Base-by-base conservation (phyloP, 2,329 filamentous ascomycete genomes). In the Dactylellina drechsleri region DNA sequence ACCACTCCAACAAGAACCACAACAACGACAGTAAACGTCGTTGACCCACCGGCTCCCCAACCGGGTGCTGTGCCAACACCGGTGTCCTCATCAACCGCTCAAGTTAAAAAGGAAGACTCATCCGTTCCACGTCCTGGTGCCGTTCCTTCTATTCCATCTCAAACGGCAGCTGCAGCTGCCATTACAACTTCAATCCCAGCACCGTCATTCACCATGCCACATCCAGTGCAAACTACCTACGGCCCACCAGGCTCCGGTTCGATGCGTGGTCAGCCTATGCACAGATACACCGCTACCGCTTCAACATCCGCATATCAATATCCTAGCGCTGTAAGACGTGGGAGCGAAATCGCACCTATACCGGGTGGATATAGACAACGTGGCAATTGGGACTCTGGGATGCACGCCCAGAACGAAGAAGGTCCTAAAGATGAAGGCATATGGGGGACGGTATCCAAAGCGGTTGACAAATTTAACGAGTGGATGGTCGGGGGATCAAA, bases 401-500 rank as follows among this genome's bases (percentile, higher is more conserved):
- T 65, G 13, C 43, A 18, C 15, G 13, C 13, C 31, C 31, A 50
- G 6, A 45, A 45, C n/a, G 31, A 62, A 4, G 64, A 65, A 13
- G 54, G 43, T 20, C 43, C 26, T 8, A 62, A 52, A 26, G 71
- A 75, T 28, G 58, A 67, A 15, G 64, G 71, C 0, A 53, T 75
- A 4, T 41, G 67, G 5, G 71, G 71, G 5, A 68, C 67, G 40
- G 53, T 75, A 1, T 59, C 64, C 7, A 67, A 75, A 40, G 71
- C 71, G 13, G 71, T 75, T 1, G 64, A 75, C 50, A 57, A 47
- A n/a, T 68, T 75, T n/a, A 75, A 75, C 18, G 71, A 75, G 43
- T 75, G 71, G 71, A 75, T 75, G 71, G 71, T 75, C 47, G 71
- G 71, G 8, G 58, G 49, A n/a, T 47, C 20, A 3, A 73, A 73